Conservation (phyloP, 2,329 filamentous ascomycete genomes). For the Chaetothyriales sp. region DNA sequence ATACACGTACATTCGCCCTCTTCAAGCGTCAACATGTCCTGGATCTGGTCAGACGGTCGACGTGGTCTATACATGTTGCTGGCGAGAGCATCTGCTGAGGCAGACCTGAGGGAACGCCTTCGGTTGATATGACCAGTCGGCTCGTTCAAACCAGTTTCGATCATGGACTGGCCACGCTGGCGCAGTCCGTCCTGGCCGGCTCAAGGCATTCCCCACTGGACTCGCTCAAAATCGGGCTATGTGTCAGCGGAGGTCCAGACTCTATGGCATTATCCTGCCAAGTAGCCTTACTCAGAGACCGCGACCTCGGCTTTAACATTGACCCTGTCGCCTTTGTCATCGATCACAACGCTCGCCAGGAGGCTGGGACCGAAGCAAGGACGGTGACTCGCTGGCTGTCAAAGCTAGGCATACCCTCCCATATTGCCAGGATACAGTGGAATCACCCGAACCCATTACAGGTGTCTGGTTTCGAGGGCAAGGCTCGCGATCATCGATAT, state of each 20-base stretch:
- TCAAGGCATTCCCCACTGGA: neutral
- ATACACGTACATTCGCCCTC: neutral
- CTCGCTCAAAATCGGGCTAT: slow-evolving; percentile 32
- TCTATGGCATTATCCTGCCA: slow-evolving; percentile 90
- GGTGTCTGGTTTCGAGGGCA: slow-evolving; percentile 56
- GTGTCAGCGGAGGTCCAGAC: slow-evolving; percentile 83
- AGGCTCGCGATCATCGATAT: slow-evolving; percentile 61
- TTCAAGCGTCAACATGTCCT: neutral
- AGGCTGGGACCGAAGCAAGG: slow-evolving; percentile 40
- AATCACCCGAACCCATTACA: slow-evolving; percentile 24
- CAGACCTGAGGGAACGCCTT: neutral
- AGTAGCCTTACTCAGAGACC: slow-evolving; percentile 35
- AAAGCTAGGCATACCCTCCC: slow-evolving; percentile 28
- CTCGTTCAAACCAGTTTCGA: neutral
- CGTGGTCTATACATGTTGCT: no score
- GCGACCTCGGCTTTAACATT: slow-evolving; percentile 12
- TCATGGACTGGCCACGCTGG: neutral
- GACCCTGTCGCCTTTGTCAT: slow-evolving; percentile 43
- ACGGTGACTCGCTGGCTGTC: slow-evolving; percentile 34
- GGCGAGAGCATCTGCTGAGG: no score
- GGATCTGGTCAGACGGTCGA: neutral
- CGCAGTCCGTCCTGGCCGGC: neutral
- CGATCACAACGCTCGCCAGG: slow-evolving; percentile 43
- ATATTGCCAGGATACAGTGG: slow-evolving; percentile 40
- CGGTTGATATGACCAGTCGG: neutral